phyloP scores from a whole-genome alignment of 2,329 filamentous ascomycete genomes.

The Paramyrothecium sp. region DNA sequence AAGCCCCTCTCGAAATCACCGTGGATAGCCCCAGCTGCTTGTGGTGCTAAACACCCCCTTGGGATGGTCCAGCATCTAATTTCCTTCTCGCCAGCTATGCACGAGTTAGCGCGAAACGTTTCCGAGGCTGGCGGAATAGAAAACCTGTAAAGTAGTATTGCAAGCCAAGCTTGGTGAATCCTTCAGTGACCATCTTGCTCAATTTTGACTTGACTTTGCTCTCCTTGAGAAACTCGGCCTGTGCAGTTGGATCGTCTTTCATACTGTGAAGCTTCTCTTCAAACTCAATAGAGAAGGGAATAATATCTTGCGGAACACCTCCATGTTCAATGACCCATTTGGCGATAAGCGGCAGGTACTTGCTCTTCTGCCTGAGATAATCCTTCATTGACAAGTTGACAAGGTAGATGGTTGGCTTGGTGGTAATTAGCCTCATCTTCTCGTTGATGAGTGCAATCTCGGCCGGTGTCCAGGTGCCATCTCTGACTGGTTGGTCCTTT shows the following conservation, averaged over 20 bases:
- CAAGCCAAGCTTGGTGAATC: constrained; percentile 41
- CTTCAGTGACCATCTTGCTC: constrained; percentile 42
- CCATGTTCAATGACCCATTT: constrained; percentile 45
- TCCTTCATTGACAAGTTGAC: constrained; percentile 47
- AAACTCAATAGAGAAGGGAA: constrained; percentile 44
- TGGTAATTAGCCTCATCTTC: constrained; percentile 43
- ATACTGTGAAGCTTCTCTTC: constrained; percentile 40
- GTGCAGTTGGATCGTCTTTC: constrained; percentile 32
- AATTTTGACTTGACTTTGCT: constrained; percentile 39
- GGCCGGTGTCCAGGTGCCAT: constrained; percentile 39
- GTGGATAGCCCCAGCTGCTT: constrained; percentile 40
- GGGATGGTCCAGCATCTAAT: constrained; percentile 43
- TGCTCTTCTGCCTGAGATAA: constrained; percentile 44
- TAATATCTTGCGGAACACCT: constrained; percentile 36
- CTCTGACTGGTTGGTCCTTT: constrained; percentile 37
- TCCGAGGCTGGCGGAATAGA: neutral
- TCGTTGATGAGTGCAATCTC: constrained; percentile 45
- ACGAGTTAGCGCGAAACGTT: constrained; percentile 5
- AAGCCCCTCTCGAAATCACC: constrained; percentile 42
- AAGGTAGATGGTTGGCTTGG: constrained; percentile 43
- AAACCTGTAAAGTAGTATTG: constrained; percentile 43
- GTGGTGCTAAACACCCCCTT: constrained; percentile 33
- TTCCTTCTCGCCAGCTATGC: constrained; percentile 40
- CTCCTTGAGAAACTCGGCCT: constrained; percentile 34
- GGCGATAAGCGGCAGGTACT: constrained; percentile 41